phyloP scores from a whole-genome alignment of 2,329 filamentous ascomycete species.

The Colletotrichum sp. region DNA sequence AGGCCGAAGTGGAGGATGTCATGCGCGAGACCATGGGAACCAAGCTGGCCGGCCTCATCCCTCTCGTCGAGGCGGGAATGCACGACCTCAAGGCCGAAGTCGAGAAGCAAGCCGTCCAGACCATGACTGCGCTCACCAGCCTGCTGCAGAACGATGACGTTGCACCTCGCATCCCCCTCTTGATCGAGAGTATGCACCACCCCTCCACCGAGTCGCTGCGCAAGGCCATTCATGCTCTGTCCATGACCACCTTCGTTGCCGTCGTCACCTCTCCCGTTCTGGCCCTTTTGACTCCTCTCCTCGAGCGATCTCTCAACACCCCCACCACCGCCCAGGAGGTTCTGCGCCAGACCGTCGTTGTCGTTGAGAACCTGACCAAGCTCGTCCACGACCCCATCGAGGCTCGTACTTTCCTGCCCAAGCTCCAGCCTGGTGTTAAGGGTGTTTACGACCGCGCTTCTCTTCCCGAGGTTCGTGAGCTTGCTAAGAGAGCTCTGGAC shows the following conservation, averaged over 20 bases:
- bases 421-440: slow-evolving; percentile 93
- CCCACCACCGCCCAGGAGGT: slow-evolving; percentile 93
- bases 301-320: slow-evolving; percentile 92
- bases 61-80: slow-evolving; percentile 91
- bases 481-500: slow-evolving; percentile 80
- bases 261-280: slow-evolving; percentile 95
- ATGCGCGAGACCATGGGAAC: slow-evolving; percentile 90
- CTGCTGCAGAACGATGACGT: slow-evolving; percentile 98
- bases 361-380: slow-evolving; percentile 97
- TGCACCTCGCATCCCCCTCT: slow-evolving; percentile 85
- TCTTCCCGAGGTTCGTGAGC: slow-evolving; percentile 90
- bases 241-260: slow-evolving; percentile 98
- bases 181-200: slow-evolving; percentile 95
- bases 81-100: slow-evolving; percentile 93
- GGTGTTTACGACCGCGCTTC: slow-evolving; percentile 86
- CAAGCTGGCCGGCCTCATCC: slow-evolving; percentile 85
- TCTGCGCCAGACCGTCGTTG: slow-evolving; percentile 91
- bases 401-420: slow-evolving; percentile 92
- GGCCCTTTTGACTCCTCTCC: slow-evolving; percentile 89
- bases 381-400: slow-evolving; percentile 95
- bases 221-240: slow-evolving; percentile 95
- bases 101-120: slow-evolving; percentile 86
- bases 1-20: slow-evolving; percentile 86
- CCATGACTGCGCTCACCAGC: slow-evolving; percentile 89
- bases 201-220: slow-evolving; percentile 87